Evolutionary conservation across 768 basidiomycete genomes (phyloP).

Genomic region (Artomyces pyxidatus): DNA sequence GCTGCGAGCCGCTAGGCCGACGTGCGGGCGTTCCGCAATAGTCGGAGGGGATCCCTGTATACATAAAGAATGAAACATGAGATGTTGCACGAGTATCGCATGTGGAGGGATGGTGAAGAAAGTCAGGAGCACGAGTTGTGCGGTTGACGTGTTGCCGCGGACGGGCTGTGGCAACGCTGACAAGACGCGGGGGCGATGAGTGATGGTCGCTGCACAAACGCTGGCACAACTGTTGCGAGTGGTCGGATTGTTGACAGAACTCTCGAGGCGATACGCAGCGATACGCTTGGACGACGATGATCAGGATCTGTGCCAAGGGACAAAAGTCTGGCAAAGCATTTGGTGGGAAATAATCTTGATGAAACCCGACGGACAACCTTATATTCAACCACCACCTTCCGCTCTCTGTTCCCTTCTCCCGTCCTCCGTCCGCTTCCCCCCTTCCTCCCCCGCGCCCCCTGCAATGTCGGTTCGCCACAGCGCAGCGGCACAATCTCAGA

Average conservation of each 20-base stretch:
- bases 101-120: neutral
- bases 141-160: neutral
- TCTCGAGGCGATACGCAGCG: neutral
- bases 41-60: neutral
- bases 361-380: neutral
- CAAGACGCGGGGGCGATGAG: neutral
- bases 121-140: neutral
- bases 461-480: constrained; percentile 27
- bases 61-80: neutral
- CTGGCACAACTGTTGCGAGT: no score
- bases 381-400: constrained; percentile 1
- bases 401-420: neutral
- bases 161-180: neutral
- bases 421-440: neutral
- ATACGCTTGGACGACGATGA: neutral
- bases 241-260: no score
- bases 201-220: neutral
- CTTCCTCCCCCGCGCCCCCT: neutral
- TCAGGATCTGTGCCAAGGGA: neutral
- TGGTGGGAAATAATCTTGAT: neutral
- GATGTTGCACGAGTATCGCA: neutral
- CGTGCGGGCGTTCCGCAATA: neutral
- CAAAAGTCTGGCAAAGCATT: neutral
- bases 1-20: no score
- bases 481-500: constrained; percentile 41